Evolutionary conservation across 1,284 basidiomycete species (phyloP).

Genomic region (Ustilago tritici): DNA sequence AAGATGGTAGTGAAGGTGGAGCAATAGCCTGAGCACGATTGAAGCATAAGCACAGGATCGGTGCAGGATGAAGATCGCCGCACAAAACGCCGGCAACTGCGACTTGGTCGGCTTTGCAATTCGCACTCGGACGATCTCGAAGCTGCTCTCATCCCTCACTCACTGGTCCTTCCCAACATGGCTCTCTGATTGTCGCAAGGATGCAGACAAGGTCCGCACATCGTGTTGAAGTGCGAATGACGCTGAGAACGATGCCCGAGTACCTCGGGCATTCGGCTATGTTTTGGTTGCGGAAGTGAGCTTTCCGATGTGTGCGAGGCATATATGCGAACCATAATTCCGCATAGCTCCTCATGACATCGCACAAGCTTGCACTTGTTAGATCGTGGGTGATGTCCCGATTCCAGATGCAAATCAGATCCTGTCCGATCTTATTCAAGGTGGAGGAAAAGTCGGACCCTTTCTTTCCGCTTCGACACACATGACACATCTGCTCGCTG

Average conservation of each 20-base stretch:
- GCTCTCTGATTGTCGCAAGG: neutral
- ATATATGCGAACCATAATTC: neutral
- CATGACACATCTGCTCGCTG: neutral
- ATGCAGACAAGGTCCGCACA: neutral
- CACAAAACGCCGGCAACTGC: conserved; percentile 2
- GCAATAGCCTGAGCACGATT: neutral
- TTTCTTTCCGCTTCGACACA: neutral
- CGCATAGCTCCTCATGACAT: neutral
- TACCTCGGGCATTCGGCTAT: neutral
- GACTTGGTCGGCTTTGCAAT: conserved; percentile 6
- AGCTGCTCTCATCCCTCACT: neutral
- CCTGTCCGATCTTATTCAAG: neutral
- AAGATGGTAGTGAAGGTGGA: neutral
- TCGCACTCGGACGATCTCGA: neutral
- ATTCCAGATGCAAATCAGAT: neutral
- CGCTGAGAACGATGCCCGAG: neutral
- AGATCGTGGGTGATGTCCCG: neutral
- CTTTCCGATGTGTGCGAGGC: neutral
- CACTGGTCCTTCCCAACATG: neutral
- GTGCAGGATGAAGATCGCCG: neutral
- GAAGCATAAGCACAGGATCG: neutral
- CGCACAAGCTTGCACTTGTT: neutral
- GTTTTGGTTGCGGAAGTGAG: neutral
- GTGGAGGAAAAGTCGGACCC: neutral
- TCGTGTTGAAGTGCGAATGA: neutral